phyloP scores from a whole-genome alignment of 306 rosid species.

The Cucumis cinereus region DNA sequence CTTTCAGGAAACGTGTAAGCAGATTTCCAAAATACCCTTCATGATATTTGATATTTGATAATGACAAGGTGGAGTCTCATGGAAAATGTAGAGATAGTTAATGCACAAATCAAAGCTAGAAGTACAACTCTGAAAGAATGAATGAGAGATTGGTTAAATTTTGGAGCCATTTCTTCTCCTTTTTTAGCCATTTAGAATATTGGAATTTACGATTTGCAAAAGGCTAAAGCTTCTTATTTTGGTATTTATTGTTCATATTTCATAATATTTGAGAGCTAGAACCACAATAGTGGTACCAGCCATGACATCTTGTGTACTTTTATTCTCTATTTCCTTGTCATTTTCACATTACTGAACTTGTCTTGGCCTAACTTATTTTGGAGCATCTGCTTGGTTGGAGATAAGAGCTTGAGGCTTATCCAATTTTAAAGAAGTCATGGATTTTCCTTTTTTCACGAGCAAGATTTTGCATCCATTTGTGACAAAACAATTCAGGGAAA shows the following conservation, averaged over 20 bases:
- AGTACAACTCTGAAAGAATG: background rate
- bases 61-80: slow-evolving; percentile 1
- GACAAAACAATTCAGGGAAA: background rate
- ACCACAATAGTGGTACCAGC: background rate
- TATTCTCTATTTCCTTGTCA: background rate
- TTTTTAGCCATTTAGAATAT: background rate
- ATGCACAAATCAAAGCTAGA: background rate
- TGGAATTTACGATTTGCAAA: background rate
- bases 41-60: background rate
- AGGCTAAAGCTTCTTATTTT: background rate
- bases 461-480: slow-evolving; percentile 2
- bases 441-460: background rate
- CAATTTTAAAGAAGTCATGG: background rate
- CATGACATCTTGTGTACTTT: slow-evolving; percentile 1
- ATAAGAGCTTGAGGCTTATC: slow-evolving; percentile 8
- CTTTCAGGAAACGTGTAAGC: background rate
- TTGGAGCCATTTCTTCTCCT: background rate
- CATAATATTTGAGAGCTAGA: background rate
- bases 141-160: background rate
- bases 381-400: slow-evolving; percentile 2
- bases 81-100: slow-evolving; percentile 1
- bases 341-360: background rate
- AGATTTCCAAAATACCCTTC: background rate
- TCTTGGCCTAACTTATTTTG: background rate
- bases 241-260: background rate